Base-by-base conservation (phyloP, 2,329 filamentous ascomycete genomes). In the Botrytis aclada region DNA sequence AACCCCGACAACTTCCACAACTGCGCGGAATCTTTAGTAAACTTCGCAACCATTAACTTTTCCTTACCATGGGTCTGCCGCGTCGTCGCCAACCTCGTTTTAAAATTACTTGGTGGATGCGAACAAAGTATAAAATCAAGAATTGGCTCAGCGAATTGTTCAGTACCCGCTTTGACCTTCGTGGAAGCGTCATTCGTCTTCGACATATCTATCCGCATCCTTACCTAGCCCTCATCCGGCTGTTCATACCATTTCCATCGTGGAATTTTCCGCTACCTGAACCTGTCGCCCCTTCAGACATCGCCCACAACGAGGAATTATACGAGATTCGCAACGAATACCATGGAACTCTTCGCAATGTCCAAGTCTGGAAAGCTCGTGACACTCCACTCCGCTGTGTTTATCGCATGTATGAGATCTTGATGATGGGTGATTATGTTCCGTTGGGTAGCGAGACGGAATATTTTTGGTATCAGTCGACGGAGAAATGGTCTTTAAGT, bases 391-490 rank as follows among this genome's bases (percentile, higher is more conserved):
- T 47, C 14, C 54, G 54, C 6, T 51, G 34, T 10, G 16, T 62
- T 37, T 70, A 70, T 39, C 67, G 67, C 16, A 60, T 70, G 18
- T 62, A 70, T 39, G 54, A 70, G 29, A 47, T 37, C 20, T 34
- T 70, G 1, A 43, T 41, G 22, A 37, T 37, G n/a, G 32, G 34
- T 4, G 20, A 51, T 3, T 41, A 45, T 16, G 7, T 7, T 39
- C 32, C 41, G 3, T 32, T 70, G 29, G 43, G n/a, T 2, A 41
- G 43, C 20, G 54, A 70, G 61, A 61, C 54, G 22, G 67, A 47
- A 37, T 62, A 62, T 12, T 39, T 61, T 22, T 70, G 54, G n/a
- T 9, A 10, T 12, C 39, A 61, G 9, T 41, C 2, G 51, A 34
- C 18, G 2, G 16, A 37, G 58, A 34, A 51, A 34, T 70, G 67